Conservation (phyloP, 768 basidiomycete species). For the Kwoniella newhampshirensis region DNA sequence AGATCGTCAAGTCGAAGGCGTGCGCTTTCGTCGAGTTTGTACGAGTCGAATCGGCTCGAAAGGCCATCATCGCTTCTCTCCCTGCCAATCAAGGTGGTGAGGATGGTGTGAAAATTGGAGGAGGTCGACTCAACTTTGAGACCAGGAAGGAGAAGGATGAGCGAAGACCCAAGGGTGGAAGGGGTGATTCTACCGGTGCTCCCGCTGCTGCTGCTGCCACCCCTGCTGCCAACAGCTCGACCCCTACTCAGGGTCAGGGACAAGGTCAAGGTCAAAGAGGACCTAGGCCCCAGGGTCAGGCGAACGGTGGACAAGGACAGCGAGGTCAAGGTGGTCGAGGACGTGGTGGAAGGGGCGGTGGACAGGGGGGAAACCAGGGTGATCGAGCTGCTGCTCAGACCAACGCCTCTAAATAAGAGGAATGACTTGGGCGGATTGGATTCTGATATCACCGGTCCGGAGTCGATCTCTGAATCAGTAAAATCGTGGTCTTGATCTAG, state of each 20-base stretch:
- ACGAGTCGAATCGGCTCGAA: conserved; percentile 72
- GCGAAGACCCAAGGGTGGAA: conserved; percentile 51
- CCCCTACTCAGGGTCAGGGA: conserved; percentile 13
- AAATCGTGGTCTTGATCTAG: too few relatives aligned
- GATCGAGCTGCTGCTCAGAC: conserved; percentile 6
- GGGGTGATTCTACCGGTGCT: conserved; percentile 1
- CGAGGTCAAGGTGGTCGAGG: conserved; percentile 18
- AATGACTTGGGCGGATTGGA: too few relatives aligned
- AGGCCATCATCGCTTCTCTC: conserved; percentile 76
- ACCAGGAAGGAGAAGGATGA: conserved; percentile 88
- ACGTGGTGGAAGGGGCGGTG: conserved; percentile 15
- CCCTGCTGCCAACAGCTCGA: conserved; percentile 7
- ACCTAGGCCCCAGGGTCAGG: conserved; percentile 16
- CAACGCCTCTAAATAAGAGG: not conserved
- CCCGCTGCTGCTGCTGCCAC: conserved; percentile 9
- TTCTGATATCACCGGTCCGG: too few relatives aligned
- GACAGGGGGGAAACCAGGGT: conserved; percentile 11
- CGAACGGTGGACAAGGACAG: conserved; percentile 14
- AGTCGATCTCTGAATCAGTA: too few relatives aligned
- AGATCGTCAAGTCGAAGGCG: conserved; percentile 24
- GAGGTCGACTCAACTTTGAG: conserved; percentile 74
- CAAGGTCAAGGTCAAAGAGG: conserved; percentile 13
- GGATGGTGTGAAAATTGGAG: conserved; percentile 74
- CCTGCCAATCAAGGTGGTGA: conserved; percentile 73
- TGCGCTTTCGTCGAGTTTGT: conserved; percentile 67